Percentiles rank a stretch among this genome's conserved stretches.
phyloP scores from a whole-genome alignment of 495 filamentous ascomycete species.

The Talaromyces wortmannii region DNA sequence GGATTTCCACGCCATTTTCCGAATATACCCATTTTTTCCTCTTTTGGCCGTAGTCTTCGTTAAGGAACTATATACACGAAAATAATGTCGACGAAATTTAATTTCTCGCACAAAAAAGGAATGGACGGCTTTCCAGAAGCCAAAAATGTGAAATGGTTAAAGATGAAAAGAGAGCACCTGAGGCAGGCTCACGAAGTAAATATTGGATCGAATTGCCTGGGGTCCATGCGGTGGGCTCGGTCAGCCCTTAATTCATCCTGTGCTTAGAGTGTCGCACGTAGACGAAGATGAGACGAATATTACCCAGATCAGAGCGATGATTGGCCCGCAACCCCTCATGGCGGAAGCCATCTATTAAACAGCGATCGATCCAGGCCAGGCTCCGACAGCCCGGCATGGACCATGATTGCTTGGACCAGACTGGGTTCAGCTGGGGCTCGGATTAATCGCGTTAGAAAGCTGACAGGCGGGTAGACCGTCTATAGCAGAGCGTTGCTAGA shows the following conservation, averaged over 20 bases:
- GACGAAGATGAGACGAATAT: slow-evolving; percentile 3
- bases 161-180: slow-evolving; percentile 8
- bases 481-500: not conserved
- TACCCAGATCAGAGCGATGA: slow-evolving; percentile 5
- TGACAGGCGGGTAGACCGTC: not conserved
- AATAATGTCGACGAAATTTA: slow-evolving; percentile 4
- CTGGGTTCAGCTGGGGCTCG: not conserved
- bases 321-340: slow-evolving; percentile 72
- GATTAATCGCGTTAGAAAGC: not conserved
- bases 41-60: not conserved
- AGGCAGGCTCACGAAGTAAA: not conserved
- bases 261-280: not conserved
- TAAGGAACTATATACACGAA: slow-evolving; percentile 3
- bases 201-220: not conserved
- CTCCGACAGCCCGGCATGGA: not conserved
- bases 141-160: slow-evolving; percentile 16
- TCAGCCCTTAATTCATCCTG: not conserved
- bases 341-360: not conserved
- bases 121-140: slow-evolving; percentile 46
- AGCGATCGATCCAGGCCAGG: not conserved
- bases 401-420: not conserved
- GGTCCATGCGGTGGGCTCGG: not conserved
- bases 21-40: slow-evolving; percentile 25
- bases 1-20: slow-evolving; percentile 19
- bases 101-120: slow-evolving; percentile 21